These are phyloP conservation scores for Rhodotorula diobovata DNA, from an alignment of 768 basidiomycete species.

Conservation along the genomic window DNA sequence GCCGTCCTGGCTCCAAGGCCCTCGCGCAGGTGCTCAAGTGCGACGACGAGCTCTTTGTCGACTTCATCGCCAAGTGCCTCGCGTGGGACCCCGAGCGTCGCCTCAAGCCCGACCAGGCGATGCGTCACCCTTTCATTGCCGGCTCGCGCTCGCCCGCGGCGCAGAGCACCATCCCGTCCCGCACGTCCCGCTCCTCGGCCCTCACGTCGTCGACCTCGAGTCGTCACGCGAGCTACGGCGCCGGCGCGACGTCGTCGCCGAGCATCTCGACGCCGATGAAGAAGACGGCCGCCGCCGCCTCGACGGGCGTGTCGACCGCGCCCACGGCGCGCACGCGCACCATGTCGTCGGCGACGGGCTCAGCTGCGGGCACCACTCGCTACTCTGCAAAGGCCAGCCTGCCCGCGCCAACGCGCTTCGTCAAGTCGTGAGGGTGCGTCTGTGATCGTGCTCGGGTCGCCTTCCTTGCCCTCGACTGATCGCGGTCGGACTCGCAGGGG, in stretches of 20 bases:
- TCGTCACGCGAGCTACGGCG: constrained; percentile 6
- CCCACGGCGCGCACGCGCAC: constrained; percentile 25
- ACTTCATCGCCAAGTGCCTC: constrained; percentile 95
- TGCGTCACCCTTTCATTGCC: constrained; percentile 55
- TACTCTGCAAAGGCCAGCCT: constrained; percentile 15
- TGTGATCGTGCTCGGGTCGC: too few relatives aligned
- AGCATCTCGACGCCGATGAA: constrained; percentile 35
- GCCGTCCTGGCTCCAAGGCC: constrained; percentile 85
- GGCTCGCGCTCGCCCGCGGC: background rate
- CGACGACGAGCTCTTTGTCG: constrained; percentile 90
- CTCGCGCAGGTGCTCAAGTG: constrained; percentile 82
- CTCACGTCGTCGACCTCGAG: constrained; percentile 2
- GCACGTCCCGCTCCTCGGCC: constrained; percentile 7
- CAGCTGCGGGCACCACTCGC: background rate
- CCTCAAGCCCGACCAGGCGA: constrained; percentile 84
- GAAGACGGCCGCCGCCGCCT: constrained; percentile 1
- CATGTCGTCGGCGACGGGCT: constrained; percentile 1
- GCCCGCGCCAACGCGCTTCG: constrained; percentile 13
- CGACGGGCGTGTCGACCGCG: constrained; percentile 16
- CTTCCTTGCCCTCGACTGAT: background rate
- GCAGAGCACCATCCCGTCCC: background rate
- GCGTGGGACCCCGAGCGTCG: constrained; percentile 96
- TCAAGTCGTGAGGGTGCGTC: constrained; percentile 19
- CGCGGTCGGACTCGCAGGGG: too few relatives aligned
- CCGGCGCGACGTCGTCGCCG: constrained; percentile 1